phyloP scores from a whole-genome alignment of 2,329 filamentous ascomycete genomes.

The Chaetothyriales sp. region DNA sequence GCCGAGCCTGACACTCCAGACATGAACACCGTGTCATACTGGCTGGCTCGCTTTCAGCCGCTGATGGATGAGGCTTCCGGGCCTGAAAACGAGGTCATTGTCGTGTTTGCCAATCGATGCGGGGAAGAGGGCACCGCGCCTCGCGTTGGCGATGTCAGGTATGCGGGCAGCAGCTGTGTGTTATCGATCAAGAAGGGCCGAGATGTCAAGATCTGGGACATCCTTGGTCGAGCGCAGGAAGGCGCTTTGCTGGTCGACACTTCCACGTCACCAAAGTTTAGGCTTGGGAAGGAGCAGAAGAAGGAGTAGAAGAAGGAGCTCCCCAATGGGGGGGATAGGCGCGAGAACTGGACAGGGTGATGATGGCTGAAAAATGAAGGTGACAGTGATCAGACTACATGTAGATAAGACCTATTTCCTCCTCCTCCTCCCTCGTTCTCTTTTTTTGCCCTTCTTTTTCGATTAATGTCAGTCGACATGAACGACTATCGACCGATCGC shows the following conservation, averaged over 20 bases:
- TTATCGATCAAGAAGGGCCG: slow-evolving; percentile 21
- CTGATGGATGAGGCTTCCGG: slow-evolving; percentile 21
- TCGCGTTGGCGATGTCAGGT: slow-evolving; percentile 27
- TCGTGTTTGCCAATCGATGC: slow-evolving; percentile 33
- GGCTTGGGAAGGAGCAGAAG: slow-evolving; percentile 1
- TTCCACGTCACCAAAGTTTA: slow-evolving; percentile 22
- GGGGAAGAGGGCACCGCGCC: slow-evolving; percentile 27
- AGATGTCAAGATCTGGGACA: slow-evolving; percentile 32
- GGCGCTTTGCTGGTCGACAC: slow-evolving; percentile 34
- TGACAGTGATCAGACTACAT: too few relatives aligned
- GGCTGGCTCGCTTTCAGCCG: slow-evolving; percentile 45
- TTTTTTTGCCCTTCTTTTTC: too few relatives aligned
- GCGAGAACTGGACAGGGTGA: neutral
- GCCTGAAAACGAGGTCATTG: slow-evolving; percentile 23
- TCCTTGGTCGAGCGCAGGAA: slow-evolving; percentile 30
- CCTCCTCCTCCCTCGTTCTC: too few relatives aligned
- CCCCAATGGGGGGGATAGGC: neutral
- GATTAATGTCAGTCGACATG: too few relatives aligned
- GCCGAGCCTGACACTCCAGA: slow-evolving; percentile 34
- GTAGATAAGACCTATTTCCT: too few relatives aligned
- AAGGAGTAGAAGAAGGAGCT: neutral
- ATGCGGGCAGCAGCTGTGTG: slow-evolving; percentile 35
- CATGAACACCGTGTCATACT: slow-evolving; percentile 46
- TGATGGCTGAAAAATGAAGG: too few relatives aligned
- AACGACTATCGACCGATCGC: too few relatives aligned